Evolutionary conservation across 1,284 basidiomycete genomes (phyloP).

Genomic region (Paramarasmius palmivorus): DNA sequence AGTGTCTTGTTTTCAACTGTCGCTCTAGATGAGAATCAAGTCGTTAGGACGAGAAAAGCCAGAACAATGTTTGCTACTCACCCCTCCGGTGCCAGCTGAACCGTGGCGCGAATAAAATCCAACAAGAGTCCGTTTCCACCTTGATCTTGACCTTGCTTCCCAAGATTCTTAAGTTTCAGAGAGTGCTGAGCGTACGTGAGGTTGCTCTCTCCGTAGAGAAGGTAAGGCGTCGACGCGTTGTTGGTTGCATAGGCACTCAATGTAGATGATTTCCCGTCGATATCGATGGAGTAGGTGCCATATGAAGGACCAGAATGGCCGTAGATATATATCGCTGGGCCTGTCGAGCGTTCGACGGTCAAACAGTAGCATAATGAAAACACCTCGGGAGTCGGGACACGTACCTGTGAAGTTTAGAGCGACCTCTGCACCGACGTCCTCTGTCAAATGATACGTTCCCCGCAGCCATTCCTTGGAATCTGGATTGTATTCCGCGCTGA

Average conservation of each 20-base stretch:
- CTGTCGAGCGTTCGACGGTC: constrained; percentile 21
- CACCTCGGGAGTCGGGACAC: constrained; percentile 10
- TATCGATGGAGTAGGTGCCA: constrained; percentile 36
- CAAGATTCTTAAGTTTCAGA: constrained; percentile 36
- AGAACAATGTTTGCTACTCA: constrained; percentile 18
- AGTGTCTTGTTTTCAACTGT: constrained; percentile 37
- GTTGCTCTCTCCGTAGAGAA: constrained; percentile 33
- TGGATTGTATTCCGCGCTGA: constrained; percentile 31
- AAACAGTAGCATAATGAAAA: background rate
- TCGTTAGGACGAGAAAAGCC: background rate
- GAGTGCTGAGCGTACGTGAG: constrained; percentile 37
- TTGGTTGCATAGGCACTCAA: constrained; percentile 23
- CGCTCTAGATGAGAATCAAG: constrained; percentile 24
- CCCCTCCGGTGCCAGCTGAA: constrained; percentile 38
- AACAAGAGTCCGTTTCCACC: constrained; percentile 36
- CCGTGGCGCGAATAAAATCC: constrained; percentile 37
- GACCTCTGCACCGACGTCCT: constrained; percentile 30
- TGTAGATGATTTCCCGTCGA: constrained; percentile 30
- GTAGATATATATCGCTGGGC: constrained; percentile 39
- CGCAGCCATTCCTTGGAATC: constrained; percentile 32
- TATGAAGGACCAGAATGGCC: constrained; percentile 37
- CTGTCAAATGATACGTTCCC: constrained; percentile 41
- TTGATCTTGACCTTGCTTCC: constrained; percentile 29
- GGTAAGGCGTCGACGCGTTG: constrained; percentile 30
- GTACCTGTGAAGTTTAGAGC: constrained; percentile 41